A percentile compares a stretch with the other conserved stretches of the same genome.
phyloP scores from a whole-genome alignment of 176 grass and related monocot species.

The Aegilops speltoides region DNA sequence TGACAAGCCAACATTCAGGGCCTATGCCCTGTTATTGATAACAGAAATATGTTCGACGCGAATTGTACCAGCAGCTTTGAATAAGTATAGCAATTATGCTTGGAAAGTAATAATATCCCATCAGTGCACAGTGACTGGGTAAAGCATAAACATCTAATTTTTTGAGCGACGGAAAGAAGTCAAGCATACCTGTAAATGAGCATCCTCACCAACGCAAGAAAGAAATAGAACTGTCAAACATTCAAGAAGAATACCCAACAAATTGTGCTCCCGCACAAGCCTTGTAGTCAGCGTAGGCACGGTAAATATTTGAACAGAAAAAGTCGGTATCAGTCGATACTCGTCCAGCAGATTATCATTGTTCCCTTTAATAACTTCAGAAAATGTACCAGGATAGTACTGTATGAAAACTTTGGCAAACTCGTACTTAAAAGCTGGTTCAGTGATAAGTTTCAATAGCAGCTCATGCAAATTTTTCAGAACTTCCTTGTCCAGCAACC shows the following conservation, averaged over 20 bases:
- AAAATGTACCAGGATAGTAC: constrained; percentile 70
- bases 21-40: not conserved
- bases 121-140: not conserved
- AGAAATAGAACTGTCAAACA: constrained; percentile 73
- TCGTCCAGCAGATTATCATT: constrained; percentile 50
- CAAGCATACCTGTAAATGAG: constrained; percentile 67
- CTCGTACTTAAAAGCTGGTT: constrained; percentile 88
- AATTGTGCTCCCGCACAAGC: constrained; percentile 78
- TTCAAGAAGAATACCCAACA: constrained; percentile 71
- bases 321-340: constrained; percentile 61
- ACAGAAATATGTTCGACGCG: not conserved
- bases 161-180: not conserved
- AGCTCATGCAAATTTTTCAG: constrained; percentile 87
- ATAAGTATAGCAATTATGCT: not conserved
- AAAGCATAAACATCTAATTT: constrained; percentile 12
- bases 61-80: not conserved
- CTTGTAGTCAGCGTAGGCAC: constrained; percentile 68
- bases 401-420: constrained; percentile 79
- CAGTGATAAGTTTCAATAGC: constrained; percentile 84
- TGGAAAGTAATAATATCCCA: not conserved
- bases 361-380: constrained; percentile 60
- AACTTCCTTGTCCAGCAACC: constrained; percentile 64
- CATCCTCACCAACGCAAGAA: constrained; percentile 75
- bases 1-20: constrained; percentile 14
- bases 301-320: constrained; percentile 99